phyloP scores from a whole-genome alignment of 345 rosid species.

The Bruguiera sexangula region DNA sequence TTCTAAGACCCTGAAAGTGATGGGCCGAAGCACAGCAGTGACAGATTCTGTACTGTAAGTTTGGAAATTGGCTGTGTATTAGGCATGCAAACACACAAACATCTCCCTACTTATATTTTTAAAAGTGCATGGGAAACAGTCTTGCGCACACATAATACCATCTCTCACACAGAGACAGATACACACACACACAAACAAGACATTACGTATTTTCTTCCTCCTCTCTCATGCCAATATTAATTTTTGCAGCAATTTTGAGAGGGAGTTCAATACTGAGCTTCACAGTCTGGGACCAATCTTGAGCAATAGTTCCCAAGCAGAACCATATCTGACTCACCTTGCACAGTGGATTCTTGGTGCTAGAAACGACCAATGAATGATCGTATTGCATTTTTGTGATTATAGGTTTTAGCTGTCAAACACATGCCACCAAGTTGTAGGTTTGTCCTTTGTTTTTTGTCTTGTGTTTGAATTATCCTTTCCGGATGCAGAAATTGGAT shows the following conservation, averaged over 20 bases:
- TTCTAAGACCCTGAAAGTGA: conserved; percentile 42
- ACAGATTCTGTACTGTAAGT: conserved; percentile 85
- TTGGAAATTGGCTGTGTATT: conserved; percentile 4
- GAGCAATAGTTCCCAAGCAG: conserved; percentile 80
- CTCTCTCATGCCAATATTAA: not conserved
- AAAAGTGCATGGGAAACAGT: too few species aligned
- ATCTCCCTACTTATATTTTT: not conserved
- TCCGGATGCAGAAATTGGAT: not conserved
- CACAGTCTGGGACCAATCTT: conserved; percentile 78
- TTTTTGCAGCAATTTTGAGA: conserved; percentile 71
- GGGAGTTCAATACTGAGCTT: conserved; percentile 79
- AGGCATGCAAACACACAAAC: not conserved
- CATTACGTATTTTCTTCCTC: not conserved
- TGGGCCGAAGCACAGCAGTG: conserved; percentile 49
- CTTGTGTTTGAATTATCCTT: not conserved
- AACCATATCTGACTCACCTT: conserved; percentile 94
- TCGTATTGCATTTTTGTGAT: not conserved
- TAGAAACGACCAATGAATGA: conserved; percentile 44
- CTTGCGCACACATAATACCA: too few species aligned
- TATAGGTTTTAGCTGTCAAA: not conserved
- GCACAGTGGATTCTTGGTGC: conserved; percentile 89
- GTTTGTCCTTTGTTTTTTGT: not conserved
- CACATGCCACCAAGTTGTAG: not conserved
- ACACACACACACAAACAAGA: too few species aligned
- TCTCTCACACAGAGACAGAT: too few species aligned